These are phyloP conservation scores for Colletotrichum sp. DNA, from an alignment of 2,329 filamentous ascomycete species.

Conservation along the genomic window DNA sequence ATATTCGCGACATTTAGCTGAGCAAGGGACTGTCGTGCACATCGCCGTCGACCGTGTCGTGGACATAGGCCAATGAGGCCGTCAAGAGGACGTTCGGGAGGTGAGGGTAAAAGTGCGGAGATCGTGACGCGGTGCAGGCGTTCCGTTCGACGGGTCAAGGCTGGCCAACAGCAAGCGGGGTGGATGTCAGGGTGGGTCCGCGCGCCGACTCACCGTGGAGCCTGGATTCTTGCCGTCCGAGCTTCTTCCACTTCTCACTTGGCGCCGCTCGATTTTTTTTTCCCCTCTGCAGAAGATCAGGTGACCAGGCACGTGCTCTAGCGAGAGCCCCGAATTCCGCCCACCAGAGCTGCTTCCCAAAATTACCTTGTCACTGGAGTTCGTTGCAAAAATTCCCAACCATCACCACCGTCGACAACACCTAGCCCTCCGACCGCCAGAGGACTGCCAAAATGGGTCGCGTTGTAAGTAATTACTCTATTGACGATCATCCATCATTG, in stretches of 20 bases:
- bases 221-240: constrained; percentile 6
- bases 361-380: background rate
- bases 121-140: constrained; percentile 16
- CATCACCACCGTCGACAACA: constrained; percentile 22
- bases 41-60: background rate
- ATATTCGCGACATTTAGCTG: background rate
- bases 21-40: background rate
- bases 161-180: background rate
- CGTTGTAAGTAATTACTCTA: constrained; percentile 44
- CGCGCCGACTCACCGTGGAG: background rate
- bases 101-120: constrained; percentile 19
- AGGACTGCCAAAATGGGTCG: constrained; percentile 54
- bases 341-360: background rate
- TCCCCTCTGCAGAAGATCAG: background rate
- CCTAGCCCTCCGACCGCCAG: constrained; percentile 22
- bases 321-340: constrained; percentile 6
- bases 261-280: background rate
- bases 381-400: constrained; percentile 2
- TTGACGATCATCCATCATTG: background rate
- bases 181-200: background rate
- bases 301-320: constrained; percentile 3
- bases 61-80: background rate
- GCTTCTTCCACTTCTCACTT: background rate
- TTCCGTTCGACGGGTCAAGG: background rate
- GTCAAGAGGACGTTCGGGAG: background rate